A percentile compares a stretch with the other conserved stretches of the same genome.
Conservation (phyloP, 331 rosid species). For the Cucumis variabilis region DNA sequence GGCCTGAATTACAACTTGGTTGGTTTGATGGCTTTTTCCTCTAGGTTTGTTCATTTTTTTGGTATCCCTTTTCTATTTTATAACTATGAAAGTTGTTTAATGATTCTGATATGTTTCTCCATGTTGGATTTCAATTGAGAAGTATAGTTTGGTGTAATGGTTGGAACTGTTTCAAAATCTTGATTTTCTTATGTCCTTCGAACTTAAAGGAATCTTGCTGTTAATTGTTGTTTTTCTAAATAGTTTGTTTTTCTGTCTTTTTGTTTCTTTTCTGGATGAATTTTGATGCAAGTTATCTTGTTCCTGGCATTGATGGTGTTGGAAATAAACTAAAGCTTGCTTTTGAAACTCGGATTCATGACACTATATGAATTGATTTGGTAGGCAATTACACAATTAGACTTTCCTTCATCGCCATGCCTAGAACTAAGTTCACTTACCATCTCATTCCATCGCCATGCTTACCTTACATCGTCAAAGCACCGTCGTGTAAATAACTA, state of each 20-base stretch:
- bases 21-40: constrained; percentile 93
- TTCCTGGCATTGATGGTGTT: constrained; percentile 94
- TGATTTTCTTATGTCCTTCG: background rate
- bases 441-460: no score
- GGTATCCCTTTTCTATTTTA: background rate
- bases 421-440: no score
- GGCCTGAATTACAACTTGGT: no score
- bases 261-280: constrained; percentile 2
- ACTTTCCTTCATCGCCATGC: no score
- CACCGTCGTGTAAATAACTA: no score
- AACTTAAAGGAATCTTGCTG: background rate
- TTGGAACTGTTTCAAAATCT: background rate
- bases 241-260: background rate
- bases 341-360: constrained; percentile 87
- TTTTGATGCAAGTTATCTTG: constrained; percentile 70
- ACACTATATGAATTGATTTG: constrained; percentile 94
- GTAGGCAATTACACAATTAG: no score
- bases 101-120: background rate
- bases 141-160: background rate
- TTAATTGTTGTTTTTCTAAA: background rate
- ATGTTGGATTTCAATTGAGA: background rate
- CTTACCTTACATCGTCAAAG: no score
- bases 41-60: constrained; percentile 52
- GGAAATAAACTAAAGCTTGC: constrained; percentile 94
- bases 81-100: background rate